phyloP scores from a whole-genome alignment of 306 rosid genomes.

The Cucurbita moschata region DNA sequence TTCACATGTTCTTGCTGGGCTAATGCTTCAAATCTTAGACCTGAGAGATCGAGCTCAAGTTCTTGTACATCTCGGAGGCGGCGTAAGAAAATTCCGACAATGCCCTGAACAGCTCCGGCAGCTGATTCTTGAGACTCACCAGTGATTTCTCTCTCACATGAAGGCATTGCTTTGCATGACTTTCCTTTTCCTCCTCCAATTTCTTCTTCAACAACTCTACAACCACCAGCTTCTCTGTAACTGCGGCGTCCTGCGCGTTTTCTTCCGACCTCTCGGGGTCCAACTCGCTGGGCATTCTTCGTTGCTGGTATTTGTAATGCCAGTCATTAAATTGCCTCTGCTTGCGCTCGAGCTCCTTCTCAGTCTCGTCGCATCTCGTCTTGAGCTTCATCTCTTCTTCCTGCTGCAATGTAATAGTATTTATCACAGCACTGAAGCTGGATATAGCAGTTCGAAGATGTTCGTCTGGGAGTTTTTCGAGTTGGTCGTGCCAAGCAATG shows the following conservation, averaged over 20 bases:
- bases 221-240: slow-evolving; percentile 39
- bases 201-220: slow-evolving; percentile 48
- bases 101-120: slow-evolving; percentile 76
- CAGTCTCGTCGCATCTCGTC: slow-evolving; percentile 55
- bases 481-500: slow-evolving; percentile 56
- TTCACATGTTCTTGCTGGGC: too few species aligned
- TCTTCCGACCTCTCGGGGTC: slow-evolving; percentile 39
- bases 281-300: slow-evolving; percentile 33
- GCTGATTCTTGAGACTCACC: slow-evolving; percentile 38
- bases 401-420: slow-evolving; percentile 42
- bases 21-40: slow-evolving; percentile 9
- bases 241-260: slow-evolving; percentile 10
- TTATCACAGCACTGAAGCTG: slow-evolving; percentile 52
- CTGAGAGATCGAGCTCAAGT: slow-evolving; percentile 26
- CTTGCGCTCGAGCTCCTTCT: slow-evolving; percentile 60
- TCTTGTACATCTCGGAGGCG: slow-evolving; percentile 57
- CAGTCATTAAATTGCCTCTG: slow-evolving; percentile 63
- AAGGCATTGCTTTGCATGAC: slow-evolving; percentile 35
- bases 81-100: slow-evolving; percentile 40
- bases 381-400: slow-evolving; percentile 49
- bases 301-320: slow-evolving; percentile 50
- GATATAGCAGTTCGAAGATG: slow-evolving; percentile 47
- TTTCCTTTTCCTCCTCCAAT: slow-evolving; percentile 53
- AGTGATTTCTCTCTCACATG: slow-evolving; percentile 81
- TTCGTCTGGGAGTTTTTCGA: slow-evolving; percentile 75